A percentile compares a stretch with the other conserved stretches of the same genome.
phyloP scores from a whole-genome alignment of 306 rosid genomes.

The Hippophae tibetana region DNA sequence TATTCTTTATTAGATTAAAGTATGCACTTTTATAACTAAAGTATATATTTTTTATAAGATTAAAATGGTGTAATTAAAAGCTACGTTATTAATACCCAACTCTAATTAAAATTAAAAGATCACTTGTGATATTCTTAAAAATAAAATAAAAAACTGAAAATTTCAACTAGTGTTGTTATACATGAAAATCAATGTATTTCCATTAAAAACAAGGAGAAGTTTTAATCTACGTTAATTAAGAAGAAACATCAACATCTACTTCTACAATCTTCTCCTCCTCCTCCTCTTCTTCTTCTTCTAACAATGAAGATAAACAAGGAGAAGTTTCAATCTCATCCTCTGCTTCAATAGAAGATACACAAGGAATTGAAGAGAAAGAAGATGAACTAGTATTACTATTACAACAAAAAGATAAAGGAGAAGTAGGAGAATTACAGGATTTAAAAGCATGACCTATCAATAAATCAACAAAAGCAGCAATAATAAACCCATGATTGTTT shows the following conservation, averaged over 20 bases:
- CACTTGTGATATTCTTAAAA: too few species aligned
- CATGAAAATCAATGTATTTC: constrained; percentile 15
- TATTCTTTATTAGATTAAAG: too few species aligned
- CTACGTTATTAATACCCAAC: too few species aligned
- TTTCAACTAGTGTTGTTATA: too few species aligned
- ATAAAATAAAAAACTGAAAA: too few species aligned
- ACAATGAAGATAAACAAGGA: constrained; percentile 38
- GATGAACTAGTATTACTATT: constrained; percentile 23
- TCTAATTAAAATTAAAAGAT: too few species aligned
- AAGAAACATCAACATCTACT: constrained; percentile 15
- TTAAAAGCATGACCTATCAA: constrained; percentile 38
- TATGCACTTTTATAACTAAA: too few species aligned
- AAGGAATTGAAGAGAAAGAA: constrained; percentile 30
- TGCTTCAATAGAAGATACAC: constrained; percentile 28
- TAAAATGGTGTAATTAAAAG: too few species aligned
- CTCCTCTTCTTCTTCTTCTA: constrained; percentile 29
- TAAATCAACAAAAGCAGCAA: constrained; percentile 69
- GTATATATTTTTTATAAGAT: too few species aligned
- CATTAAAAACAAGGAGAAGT: too few species aligned
- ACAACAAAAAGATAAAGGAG: constrained; percentile 33
- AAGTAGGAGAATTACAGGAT: constrained; percentile 11
- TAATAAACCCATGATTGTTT: constrained; percentile 36
- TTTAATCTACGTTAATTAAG: constrained; percentile 10
- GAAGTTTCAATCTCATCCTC: constrained; percentile 24
- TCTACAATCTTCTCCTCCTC: constrained; percentile 18